Evolutionary conservation across 2,329 filamentous ascomycete species (phyloP).

Genomic region (Sarocladiaceae sp.): DNA sequence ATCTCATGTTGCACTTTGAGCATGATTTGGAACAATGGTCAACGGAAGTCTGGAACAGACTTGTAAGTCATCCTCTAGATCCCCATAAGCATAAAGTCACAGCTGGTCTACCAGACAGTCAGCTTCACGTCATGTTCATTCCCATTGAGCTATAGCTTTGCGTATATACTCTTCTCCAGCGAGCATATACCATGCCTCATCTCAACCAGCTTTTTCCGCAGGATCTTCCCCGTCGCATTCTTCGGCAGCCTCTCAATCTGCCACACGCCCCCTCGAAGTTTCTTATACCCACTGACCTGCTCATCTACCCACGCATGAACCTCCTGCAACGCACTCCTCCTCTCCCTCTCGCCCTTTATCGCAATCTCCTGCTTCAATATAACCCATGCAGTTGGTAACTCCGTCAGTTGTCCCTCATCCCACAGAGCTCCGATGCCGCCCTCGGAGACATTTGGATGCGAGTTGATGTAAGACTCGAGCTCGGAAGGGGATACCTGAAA

Average conservation of each 20-base stretch:
- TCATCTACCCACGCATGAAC: conserved; percentile 25
- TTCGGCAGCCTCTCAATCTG: conserved; percentile 25
- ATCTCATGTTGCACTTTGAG: too few species aligned
- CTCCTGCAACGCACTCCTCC: conserved; percentile 18
- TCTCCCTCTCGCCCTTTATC: conserved; percentile 7
- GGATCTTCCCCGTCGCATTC: conserved; percentile 31
- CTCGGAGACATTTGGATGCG: conserved; percentile 29
- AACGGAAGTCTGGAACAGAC: too few species aligned
- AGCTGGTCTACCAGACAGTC: too few species aligned
- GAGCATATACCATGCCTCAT: conserved; percentile 26
- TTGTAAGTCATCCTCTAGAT: too few species aligned
- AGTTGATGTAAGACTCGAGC: conserved; percentile 28
- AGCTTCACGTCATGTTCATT: too few species aligned
- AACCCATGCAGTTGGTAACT: conserved; percentile 32
- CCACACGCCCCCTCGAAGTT: conserved; percentile 31
- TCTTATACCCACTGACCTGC: conserved; percentile 35
- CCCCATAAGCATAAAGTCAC: too few species aligned
- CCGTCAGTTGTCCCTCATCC: conserved; percentile 31
- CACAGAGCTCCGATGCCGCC: conserved; percentile 27
- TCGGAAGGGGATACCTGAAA: conserved; percentile 33
- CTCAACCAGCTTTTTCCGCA: conserved; percentile 23
- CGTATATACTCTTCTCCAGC: conserved; percentile 15
- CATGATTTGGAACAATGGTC: too few species aligned
- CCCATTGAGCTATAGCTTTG: conserved; percentile 13
- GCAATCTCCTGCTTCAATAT: conserved; percentile 21